Evolutionary conservation across 1,284 basidiomycete species (phyloP), one percentile per base, ranked within the genome.

Genomic region (Bondarzewia mesenterica): DNA sequence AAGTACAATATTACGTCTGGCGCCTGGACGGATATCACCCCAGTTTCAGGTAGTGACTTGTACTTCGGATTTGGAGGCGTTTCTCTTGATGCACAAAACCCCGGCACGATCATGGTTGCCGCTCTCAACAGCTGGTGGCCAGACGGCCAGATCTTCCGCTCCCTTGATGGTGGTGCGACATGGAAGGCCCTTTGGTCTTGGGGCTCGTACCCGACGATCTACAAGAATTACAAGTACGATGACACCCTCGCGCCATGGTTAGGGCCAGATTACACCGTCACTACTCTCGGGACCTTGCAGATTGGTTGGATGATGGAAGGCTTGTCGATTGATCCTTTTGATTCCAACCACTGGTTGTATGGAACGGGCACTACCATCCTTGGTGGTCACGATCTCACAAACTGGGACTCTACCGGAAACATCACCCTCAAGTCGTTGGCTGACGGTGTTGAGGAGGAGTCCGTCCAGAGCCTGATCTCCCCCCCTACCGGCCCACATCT

Each of bases 261-360:
- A 7, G 77, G 78, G 25, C 70, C 71, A 5, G 68, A 71, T 52
- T 66, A 62, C 44, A 71, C 72, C 10, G 66, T 69, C 18, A 66
- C 65, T 1, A 68, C 62, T 14, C 59, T 68, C 16, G 72, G 71
- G 4, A 61, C 46, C 44, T 29, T 55, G 46, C 53, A 54, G 67
- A 72, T 48, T 27, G 69, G 74, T 26, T 73, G 73, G 72, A 73
- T 75, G 73, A 73, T 75, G 70, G 71, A 77, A 32, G 73, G 74
- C 14, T 61, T 82, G 40, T 67, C 63, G 12, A 82, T 82, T 48
- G 73, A 83, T 59, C 80, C 80, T 1, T 78, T 80, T 57, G 74
- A 82, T 58, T 79, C 75, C 1, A 73, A 82, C 58, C 80, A 82
- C 58, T 81, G 78, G 78, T 62, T 83, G 15, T 83, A 82, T 58